Evolutionary conservation across 805 yeast species (phyloP).

Genomic region (Babjeviella inositovora): DNA sequence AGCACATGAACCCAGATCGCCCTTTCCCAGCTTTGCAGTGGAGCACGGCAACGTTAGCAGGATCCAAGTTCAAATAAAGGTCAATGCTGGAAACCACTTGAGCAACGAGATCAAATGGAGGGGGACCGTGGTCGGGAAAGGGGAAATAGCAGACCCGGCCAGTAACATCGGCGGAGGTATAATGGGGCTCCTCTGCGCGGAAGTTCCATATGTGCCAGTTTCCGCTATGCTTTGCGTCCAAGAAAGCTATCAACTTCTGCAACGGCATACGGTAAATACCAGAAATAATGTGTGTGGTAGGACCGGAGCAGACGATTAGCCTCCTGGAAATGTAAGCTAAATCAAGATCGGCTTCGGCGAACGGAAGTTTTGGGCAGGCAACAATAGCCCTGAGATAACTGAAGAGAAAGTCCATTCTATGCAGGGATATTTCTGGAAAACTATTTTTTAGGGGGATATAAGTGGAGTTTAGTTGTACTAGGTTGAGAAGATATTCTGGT

Average conservation of each 20-base stretch:
- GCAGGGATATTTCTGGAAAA: too few species aligned
- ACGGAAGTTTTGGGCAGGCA: conserved; percentile 3
- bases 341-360: conserved; percentile 27
- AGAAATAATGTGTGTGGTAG: conserved; percentile 31
- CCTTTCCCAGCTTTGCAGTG: conserved; percentile 94
- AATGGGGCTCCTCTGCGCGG: conserved; percentile 35
- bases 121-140: conserved; percentile 67
- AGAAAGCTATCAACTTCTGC: conserved; percentile 27
- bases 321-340: conserved; percentile 49
- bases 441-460: too few species aligned
- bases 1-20: conserved; percentile 63
- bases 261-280: conserved; percentile 40
- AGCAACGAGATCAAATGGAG: conserved; percentile 39
- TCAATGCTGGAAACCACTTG: conserved; percentile 25
- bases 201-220: conserved; percentile 69
- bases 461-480: too few species aligned
- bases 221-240: conserved; percentile 26
- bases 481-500: too few species aligned
- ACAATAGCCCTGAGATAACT: too few species aligned
- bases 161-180: conserved; percentile 18
- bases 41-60: conserved; percentile 40
- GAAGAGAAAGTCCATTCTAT: too few species aligned
- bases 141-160: conserved; percentile 27
- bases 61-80: conserved; percentile 14
- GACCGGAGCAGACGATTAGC: conserved; percentile 65